phyloP scores from a whole-genome alignment of 805 yeast genomes.

The Candida rishiriensis region DNA sequence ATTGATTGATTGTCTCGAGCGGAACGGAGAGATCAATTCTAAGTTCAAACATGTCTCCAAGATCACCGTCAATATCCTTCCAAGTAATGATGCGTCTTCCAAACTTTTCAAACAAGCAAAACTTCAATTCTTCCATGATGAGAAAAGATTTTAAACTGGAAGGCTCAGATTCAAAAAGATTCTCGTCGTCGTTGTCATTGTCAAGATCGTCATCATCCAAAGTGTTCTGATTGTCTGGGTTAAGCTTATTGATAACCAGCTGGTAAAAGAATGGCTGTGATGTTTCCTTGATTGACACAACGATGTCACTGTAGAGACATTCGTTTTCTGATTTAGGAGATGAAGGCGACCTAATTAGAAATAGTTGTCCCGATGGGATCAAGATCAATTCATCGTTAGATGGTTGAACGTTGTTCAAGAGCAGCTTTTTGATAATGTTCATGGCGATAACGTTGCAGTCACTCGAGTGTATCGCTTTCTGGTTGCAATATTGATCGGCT shows the following conservation, averaged over 20 bases:
- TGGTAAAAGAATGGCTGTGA: conserved; percentile 64
- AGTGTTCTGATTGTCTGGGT: conserved; percentile 59
- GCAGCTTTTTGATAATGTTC: conserved; percentile 69
- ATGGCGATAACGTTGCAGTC: conserved; percentile 28
- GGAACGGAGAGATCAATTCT: conserved; percentile 60
- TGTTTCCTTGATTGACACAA: conserved; percentile 65
- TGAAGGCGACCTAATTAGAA: conserved; percentile 62
- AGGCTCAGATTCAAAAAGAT: conserved; percentile 29
- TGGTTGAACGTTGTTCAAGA: conserved; percentile 26
- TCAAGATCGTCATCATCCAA: conserved; percentile 43
- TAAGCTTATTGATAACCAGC: conserved; percentile 63
- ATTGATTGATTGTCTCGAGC: conserved; percentile 52
- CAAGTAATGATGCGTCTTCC: conserved; percentile 62
- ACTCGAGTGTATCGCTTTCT: neutral
- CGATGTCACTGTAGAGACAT: conserved; percentile 77
- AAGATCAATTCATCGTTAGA: conserved; percentile 57
- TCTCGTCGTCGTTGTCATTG: conserved; percentile 37
- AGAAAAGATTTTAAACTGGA: conserved; percentile 70
- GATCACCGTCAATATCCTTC: conserved; percentile 82
- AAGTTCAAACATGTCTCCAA: conserved; percentile 80
- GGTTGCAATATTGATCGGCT: too few relatives aligned
- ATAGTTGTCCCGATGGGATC: conserved; percentile 78
- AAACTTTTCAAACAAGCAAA: conserved; percentile 47
- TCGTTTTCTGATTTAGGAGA: conserved; percentile 89
- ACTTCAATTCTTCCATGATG: conserved; percentile 54